Conservation (phyloP, 2,329 filamentous ascomycete species). For the Fusarium sororula region DNA sequence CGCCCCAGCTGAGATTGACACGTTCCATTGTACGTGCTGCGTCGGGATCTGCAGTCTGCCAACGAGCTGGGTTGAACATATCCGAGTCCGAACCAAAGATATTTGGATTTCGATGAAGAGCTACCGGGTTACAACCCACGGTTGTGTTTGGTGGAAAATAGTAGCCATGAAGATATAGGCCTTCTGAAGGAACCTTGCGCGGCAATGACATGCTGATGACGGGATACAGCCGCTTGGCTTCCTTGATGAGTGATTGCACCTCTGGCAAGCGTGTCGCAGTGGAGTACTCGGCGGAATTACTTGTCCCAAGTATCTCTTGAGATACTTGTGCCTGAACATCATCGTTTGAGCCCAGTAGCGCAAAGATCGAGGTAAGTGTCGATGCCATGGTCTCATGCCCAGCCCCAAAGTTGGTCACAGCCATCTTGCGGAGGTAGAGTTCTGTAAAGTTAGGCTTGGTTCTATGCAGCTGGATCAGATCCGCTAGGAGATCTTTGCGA, state of each 20-base stretch:
- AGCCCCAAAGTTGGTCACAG: slow-evolving; percentile 64
- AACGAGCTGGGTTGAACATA: slow-evolving; percentile 57
- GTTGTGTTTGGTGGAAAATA: slow-evolving; percentile 56
- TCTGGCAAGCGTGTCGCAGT: slow-evolving; percentile 43
- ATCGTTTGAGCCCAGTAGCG: slow-evolving; percentile 55
- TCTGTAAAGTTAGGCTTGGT: slow-evolving; percentile 57
- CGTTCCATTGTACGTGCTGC: slow-evolving; percentile 55
- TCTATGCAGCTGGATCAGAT: slow-evolving; percentile 58
- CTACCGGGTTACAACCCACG: slow-evolving; percentile 61
- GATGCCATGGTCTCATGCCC: slow-evolving; percentile 65
- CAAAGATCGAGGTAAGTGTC: slow-evolving; percentile 59
- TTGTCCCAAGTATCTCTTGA: slow-evolving; percentile 44
- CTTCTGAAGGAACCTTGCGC: slow-evolving; percentile 53
- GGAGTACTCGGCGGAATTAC: slow-evolving; percentile 33
- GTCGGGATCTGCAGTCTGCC: slow-evolving; percentile 50
- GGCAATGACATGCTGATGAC: slow-evolving; percentile 63
- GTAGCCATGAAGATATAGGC: slow-evolving; percentile 51
- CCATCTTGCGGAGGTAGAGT: slow-evolving; percentile 60
- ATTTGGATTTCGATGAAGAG: slow-evolving; percentile 59
- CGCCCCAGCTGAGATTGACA: slow-evolving; percentile 61
- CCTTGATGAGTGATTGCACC: slow-evolving; percentile 58
- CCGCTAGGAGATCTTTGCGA: slow-evolving; percentile 54
- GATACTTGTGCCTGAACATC: slow-evolving; percentile 46
- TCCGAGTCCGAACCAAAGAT: slow-evolving; percentile 60
- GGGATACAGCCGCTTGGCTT: slow-evolving; percentile 60